Evolutionary conservation across 116 monocot genomes (phyloP).

Genomic region (Cymodocea nodosa): DNA sequence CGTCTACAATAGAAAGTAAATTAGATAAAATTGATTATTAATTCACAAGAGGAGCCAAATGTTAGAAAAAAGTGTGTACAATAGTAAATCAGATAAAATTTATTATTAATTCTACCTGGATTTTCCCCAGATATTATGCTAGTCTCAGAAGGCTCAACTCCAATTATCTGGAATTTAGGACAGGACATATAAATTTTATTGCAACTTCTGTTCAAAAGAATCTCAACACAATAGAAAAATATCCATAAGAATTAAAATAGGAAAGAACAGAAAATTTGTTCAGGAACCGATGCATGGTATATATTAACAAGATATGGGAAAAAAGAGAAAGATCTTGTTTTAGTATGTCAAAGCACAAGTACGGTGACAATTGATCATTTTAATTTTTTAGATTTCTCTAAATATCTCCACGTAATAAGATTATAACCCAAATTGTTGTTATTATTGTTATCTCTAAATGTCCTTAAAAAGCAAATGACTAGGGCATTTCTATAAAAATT

Average conservation of each 20-base stretch:
- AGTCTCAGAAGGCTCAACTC: constrained; percentile 91
- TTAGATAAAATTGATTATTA: not conserved
- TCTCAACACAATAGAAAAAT: not conserved
- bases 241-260: not conserved
- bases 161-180: constrained; percentile 52
- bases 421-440: no score
- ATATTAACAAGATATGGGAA: not conserved
- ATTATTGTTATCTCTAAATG: no score
- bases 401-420: no score
- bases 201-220: not conserved
- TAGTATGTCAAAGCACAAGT: no score
- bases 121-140: constrained; percentile 78
- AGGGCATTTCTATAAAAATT: no score
- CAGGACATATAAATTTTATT: not conserved
- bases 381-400: no score
- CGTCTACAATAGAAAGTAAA: no score
- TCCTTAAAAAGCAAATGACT: no score
- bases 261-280: not conserved
- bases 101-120: constrained; percentile 35
- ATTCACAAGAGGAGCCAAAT: not conserved
- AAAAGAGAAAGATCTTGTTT: not conserved
- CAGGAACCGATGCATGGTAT: not conserved
- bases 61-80: not conserved
- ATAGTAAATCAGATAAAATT: not conserved
- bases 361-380: no score